Percentiles rank a stretch among this genome's conserved stretches.
These are phyloP conservation scores for Epichloe festucae DNA, from an alignment of 2,329 filamentous ascomycete species.

Conservation along the genomic window DNA sequence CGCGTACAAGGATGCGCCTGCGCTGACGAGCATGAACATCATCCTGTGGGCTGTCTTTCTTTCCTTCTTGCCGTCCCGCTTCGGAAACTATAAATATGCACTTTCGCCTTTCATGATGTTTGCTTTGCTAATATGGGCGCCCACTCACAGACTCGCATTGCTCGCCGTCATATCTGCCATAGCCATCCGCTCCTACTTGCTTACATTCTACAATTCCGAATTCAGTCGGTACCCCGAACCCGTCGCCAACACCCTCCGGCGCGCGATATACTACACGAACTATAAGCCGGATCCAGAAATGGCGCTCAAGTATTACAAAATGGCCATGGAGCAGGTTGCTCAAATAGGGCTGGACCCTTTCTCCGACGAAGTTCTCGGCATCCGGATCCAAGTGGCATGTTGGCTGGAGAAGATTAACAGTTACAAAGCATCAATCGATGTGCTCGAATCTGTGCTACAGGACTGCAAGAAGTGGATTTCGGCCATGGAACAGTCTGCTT, in stretches of 20 bases:
- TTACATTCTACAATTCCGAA: slow-evolving; percentile 41
- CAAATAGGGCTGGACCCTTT: slow-evolving; percentile 73
- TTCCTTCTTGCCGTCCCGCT: neutral
- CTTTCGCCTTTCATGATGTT: neutral
- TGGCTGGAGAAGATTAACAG: slow-evolving; percentile 69
- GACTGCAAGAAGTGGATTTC: slow-evolving; percentile 55
- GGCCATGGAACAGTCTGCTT: slow-evolving; percentile 36
- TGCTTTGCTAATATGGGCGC: neutral
- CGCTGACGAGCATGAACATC: slow-evolving; percentile 17
- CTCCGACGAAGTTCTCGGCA: slow-evolving; percentile 79
- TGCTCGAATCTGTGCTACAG: slow-evolving; percentile 61
- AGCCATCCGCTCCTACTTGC: slow-evolving; percentile 32
- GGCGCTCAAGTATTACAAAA: slow-evolving; percentile 72
- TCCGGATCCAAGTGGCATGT: slow-evolving; percentile 68
- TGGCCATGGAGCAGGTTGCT: slow-evolving; percentile 61
- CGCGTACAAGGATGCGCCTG: slow-evolving; percentile 21
- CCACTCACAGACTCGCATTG: slow-evolving; percentile 15
- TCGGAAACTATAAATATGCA: neutral
- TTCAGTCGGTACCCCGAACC: slow-evolving; percentile 51
- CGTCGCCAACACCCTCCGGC: slow-evolving; percentile 65
- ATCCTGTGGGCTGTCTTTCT: slow-evolving; percentile 15
- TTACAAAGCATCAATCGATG: slow-evolving; percentile 56
- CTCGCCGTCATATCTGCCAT: slow-evolving; percentile 18
- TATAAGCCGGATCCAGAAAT: slow-evolving; percentile 59
- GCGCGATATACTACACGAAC: slow-evolving; percentile 78